phyloP scores from a whole-genome alignment of 2,329 filamentous ascomycete species.

The Zasmidium citrigriseum region DNA sequence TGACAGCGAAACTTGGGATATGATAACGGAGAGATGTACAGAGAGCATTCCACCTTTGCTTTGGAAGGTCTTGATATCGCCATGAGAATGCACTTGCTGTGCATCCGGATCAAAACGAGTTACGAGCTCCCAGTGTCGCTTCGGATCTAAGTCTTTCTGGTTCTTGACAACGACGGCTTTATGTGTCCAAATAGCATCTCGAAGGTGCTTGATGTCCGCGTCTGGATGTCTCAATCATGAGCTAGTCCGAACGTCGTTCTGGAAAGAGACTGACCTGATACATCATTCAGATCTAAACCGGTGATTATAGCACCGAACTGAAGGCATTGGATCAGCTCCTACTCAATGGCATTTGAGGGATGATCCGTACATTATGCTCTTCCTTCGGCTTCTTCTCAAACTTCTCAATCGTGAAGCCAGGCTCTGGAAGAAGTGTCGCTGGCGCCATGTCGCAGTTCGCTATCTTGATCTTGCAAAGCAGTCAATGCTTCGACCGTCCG shows the following conservation, averaged over 20 bases:
- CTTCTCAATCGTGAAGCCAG: conserved; percentile 6
- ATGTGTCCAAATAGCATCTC: conserved; percentile 46
- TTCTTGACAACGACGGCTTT: conserved; percentile 48
- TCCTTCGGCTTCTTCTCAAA: conserved; percentile 10
- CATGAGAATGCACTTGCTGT: conserved; percentile 45
- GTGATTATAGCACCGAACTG: conserved; percentile 28
- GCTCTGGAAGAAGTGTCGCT: conserved; percentile 11
- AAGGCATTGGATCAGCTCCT: not conserved
- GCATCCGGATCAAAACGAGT: conserved; percentile 45
- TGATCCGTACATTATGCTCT: conserved; percentile 8
- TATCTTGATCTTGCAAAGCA: not conserved
- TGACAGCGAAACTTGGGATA: not conserved
- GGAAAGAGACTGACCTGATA: conserved; percentile 22
- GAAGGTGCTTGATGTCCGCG: conserved; percentile 39
- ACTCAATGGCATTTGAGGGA: not conserved
- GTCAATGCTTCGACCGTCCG: not conserved
- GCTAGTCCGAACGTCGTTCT: not conserved
- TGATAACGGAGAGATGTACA: conserved; percentile 24
- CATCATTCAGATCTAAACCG: conserved; percentile 41
- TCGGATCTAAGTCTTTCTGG: conserved; percentile 44
- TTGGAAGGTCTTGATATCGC: conserved; percentile 44
- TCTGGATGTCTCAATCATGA: conserved; percentile 23
- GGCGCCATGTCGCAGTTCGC: conserved; percentile 13
- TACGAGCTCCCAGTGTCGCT: conserved; percentile 50
- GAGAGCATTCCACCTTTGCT: conserved; percentile 44